Percentiles rank a stretch among this genome's conserved stretches.
phyloP scores from a whole-genome alignment of 495 filamentous ascomycete genomes.

The Pyrenopolyporus hunteri region DNA sequence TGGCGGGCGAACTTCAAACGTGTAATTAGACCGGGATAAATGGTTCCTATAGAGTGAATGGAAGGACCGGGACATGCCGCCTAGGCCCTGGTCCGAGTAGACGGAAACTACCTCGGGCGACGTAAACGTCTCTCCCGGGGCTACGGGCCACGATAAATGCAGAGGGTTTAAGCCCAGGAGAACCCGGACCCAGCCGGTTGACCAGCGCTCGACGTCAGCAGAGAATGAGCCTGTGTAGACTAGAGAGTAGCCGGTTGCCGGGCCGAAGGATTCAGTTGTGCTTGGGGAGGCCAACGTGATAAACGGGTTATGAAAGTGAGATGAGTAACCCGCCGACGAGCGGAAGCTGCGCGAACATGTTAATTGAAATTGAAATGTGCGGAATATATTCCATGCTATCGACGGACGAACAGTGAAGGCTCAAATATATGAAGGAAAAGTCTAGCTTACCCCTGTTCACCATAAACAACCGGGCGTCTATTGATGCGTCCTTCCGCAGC shows the following conservation, averaged over 20 bases:
- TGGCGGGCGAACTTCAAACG: conserved; percentile 53
- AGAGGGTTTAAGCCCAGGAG: conserved; percentile 57
- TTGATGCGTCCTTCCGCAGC: conserved; percentile 50
- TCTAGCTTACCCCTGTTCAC: conserved; percentile 38
- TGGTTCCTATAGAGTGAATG: conserved; percentile 62
- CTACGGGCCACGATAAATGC: conserved; percentile 56
- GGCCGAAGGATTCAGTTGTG: conserved; percentile 58
- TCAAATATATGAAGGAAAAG: neutral
- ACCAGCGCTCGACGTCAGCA: conserved; percentile 59
- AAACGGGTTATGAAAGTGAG: conserved; percentile 62
- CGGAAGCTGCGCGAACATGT: conserved; percentile 48
- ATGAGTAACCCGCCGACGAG: conserved; percentile 59
- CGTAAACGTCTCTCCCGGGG: conserved; percentile 53
- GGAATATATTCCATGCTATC: conserved; percentile 39
- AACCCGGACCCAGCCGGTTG: conserved; percentile 59
- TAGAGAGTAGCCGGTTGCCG: conserved; percentile 62
- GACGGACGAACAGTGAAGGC: neutral
- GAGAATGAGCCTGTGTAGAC: conserved; percentile 61
- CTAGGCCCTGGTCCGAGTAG: conserved; percentile 58
- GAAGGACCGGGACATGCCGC: conserved; percentile 60
- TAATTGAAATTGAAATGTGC: conserved; percentile 34
- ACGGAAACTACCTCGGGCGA: conserved; percentile 62
- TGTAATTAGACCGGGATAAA: conserved; percentile 59
- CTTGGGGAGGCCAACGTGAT: conserved; percentile 55
- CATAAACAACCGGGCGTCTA: conserved; percentile 43